These are phyloP conservation scores for Metschnikowia kofuensis DNA, from an alignment of 805 yeast species.

Conservation along the genomic window DNA sequence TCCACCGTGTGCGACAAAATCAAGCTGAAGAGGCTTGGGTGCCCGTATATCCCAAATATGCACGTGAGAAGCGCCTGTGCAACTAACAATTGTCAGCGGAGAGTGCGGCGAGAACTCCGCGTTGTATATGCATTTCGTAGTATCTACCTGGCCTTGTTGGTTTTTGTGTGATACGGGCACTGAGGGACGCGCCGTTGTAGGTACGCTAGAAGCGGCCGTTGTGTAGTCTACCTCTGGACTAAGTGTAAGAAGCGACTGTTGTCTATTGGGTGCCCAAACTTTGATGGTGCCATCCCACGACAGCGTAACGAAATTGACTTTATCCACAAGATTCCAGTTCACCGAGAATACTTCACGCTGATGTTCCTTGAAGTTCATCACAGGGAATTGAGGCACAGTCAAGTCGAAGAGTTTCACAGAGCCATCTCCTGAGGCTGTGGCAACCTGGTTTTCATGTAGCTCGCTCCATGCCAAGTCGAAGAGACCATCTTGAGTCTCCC, in stretches of 20 bases:
- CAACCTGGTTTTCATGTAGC: slow-evolving; percentile 79
- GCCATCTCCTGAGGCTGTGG: slow-evolving; percentile 89
- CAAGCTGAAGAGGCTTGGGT: slow-evolving; percentile 57
- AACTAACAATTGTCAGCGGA: slow-evolving; percentile 63
- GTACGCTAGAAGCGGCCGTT: slow-evolving; percentile 25
- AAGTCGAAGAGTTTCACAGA: slow-evolving; percentile 77
- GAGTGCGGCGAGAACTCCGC: slow-evolving; percentile 84
- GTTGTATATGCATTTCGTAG: slow-evolving; percentile 68
- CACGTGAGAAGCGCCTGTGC: slow-evolving; percentile 69
- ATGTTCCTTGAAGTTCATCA: slow-evolving; percentile 76
- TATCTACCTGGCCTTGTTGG: slow-evolving; percentile 19
- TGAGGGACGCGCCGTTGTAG: slow-evolving; percentile 24
- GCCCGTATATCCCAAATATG: slow-evolving; percentile 82
- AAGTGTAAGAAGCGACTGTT: slow-evolving; percentile 56
- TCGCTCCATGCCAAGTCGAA: slow-evolving; percentile 92
- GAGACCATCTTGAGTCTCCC: slow-evolving; percentile 91
- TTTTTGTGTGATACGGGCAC: slow-evolving; percentile 35
- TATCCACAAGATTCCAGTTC: slow-evolving; percentile 70
- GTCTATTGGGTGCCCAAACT: slow-evolving; percentile 68
- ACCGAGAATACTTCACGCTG: slow-evolving; percentile 68
- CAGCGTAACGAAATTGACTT: slow-evolving; percentile 65
- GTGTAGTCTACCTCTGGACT: slow-evolving; percentile 29
- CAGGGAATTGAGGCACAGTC: slow-evolving; percentile 63
- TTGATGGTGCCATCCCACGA: slow-evolving; percentile 93
- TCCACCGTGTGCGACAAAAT: slow-evolving; percentile 72